Evolutionary conservation across 2,329 filamentous ascomycete genomes (phyloP).

Genomic region (Trichothecium sympodiale): DNA sequence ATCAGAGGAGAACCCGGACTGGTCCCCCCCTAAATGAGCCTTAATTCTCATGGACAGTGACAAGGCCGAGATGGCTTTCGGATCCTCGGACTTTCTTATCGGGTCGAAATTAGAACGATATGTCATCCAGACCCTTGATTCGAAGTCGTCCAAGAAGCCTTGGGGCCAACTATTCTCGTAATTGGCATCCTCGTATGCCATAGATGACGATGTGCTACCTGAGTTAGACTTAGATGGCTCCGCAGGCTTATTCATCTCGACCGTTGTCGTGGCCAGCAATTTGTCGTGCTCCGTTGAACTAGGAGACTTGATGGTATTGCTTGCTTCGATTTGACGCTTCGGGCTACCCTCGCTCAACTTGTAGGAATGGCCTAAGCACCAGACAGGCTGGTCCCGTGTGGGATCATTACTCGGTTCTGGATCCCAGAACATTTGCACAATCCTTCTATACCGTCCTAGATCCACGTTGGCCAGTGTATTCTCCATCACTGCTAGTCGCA

Average conservation of each 20-base stretch:
- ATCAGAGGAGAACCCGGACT: conserved; percentile 79
- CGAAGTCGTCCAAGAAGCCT: conserved; percentile 82
- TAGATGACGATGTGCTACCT: conserved; percentile 40
- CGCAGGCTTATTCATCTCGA: conserved; percentile 23
- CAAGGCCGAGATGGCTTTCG: conserved; percentile 58
- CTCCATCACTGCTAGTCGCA: conserved; percentile 16
- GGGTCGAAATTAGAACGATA: conserved; percentile 79
- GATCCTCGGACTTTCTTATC: conserved; percentile 70
- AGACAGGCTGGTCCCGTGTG: conserved; percentile 57
- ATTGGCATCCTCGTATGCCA: conserved; percentile 33
- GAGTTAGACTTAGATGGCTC: conserved; percentile 37
- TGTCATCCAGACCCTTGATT: conserved; percentile 91
- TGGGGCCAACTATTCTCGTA: conserved; percentile 62
- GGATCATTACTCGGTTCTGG: conserved; percentile 76
- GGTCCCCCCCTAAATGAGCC: conserved; percentile 60
- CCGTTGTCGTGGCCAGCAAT: too few relatives aligned
- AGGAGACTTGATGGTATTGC: conserved; percentile 9
- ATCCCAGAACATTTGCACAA: conserved; percentile 89
- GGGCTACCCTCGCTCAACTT: conserved; percentile 19
- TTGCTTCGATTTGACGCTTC: conserved; percentile 11
- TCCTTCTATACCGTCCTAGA: conserved; percentile 63
- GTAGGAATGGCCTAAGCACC: conserved; percentile 61
- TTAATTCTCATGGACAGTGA: conserved; percentile 78
- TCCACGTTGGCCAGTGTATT: conserved; percentile 48
- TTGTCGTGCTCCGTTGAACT: conserved; percentile 8